These are phyloP conservation scores for Mariannaea elegans DNA, from an alignment of 2,329 filamentous ascomycete genomes.

Conservation along the genomic window DNA sequence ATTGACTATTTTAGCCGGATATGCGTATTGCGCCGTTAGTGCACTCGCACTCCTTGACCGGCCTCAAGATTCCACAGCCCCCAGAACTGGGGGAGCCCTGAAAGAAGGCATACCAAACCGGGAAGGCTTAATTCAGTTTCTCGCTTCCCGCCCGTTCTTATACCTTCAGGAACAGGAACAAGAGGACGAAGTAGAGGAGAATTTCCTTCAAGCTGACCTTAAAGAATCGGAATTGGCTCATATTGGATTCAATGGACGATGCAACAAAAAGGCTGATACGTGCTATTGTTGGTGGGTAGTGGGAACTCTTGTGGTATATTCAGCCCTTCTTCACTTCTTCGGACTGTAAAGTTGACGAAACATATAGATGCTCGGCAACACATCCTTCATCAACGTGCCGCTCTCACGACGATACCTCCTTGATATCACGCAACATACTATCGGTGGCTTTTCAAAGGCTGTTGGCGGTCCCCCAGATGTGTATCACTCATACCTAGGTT, in stretches of 20 bases:
- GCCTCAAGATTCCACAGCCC: conserved; percentile 50
- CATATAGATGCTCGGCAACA: conserved; percentile 64
- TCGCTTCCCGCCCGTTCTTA: conserved; percentile 70
- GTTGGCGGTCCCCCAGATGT: conserved; percentile 77
- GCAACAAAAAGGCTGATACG: conserved; percentile 92
- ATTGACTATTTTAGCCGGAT: conserved; percentile 69
- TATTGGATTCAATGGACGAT: conserved; percentile 87
- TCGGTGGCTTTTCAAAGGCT: conserved; percentile 83
- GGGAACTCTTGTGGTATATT: conserved; percentile 63
- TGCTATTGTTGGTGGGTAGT: conserved; percentile 96
- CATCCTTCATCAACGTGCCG: conserved; percentile 64
- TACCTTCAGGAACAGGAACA: conserved; percentile 62
- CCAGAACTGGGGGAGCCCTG: conserved; percentile 39
- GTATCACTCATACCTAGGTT: conserved; percentile 88
- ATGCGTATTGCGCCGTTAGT: conserved; percentile 87
- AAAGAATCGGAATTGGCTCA: conserved; percentile 50
- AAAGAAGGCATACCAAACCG: conserved; percentile 48
- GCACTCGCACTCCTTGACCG: conserved; percentile 80
- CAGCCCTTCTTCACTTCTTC: no score
- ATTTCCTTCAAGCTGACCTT: conserved; percentile 47
- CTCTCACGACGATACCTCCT: conserved; percentile 82
- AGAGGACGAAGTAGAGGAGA: conserved; percentile 55
- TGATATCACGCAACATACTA: conserved; percentile 84
- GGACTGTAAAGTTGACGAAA: conserved; percentile 9
- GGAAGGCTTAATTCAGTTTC: conserved; percentile 57